A percentile compares a stretch with the other conserved stretches of the same genome.
These are phyloP conservation scores for Phytophthora europaea DNA, from an alignment of 352 stramenopile species.

Conservation along the genomic window DNA sequence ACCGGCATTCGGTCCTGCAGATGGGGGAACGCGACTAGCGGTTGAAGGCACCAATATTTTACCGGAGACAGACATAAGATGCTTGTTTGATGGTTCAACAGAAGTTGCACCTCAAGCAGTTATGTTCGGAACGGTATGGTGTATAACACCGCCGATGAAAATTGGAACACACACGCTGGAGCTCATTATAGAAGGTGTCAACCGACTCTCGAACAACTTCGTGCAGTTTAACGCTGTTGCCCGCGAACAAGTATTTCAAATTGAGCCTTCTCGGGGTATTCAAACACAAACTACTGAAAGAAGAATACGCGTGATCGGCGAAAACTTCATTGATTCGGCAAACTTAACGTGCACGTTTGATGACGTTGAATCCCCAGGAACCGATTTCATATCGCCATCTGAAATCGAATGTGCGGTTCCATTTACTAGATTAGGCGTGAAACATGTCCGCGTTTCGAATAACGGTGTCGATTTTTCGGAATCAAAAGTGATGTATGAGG, in stretches of 20 bases:
- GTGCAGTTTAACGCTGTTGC: conserved; percentile 44
- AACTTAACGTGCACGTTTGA: conserved; percentile 60
- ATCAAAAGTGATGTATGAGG: conserved; percentile 32
- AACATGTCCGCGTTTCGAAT: conserved; percentile 59
- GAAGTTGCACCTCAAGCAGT: conserved; percentile 14
- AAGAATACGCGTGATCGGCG: conserved; percentile 46
- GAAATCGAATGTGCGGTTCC: conserved; percentile 68
- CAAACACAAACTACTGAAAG: conserved; percentile 24
- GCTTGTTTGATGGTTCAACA: conserved; percentile 41
- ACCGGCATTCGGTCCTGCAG: conserved; percentile 43
- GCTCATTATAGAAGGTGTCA: conserved; percentile 34
- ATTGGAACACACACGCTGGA: conserved; percentile 41
- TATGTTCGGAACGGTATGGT: conserved; percentile 21
- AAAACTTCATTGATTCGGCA: conserved; percentile 62
- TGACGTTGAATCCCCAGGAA: conserved; percentile 27
- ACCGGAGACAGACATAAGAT: conserved; percentile 30
- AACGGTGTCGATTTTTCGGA: conserved; percentile 65
- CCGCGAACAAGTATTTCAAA: conserved; percentile 39
- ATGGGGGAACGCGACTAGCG: conserved; percentile 40
- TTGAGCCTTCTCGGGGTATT: conserved; percentile 42
- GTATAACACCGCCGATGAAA: conserved; percentile 38
- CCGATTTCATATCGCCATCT: conserved; percentile 53
- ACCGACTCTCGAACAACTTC: conserved; percentile 38
- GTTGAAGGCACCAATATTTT: conserved; percentile 38
- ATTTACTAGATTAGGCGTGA: conserved; percentile 50